Base-by-base conservation (phyloP, 805 yeast genomes). In the Teunomyces tritomae region DNA sequence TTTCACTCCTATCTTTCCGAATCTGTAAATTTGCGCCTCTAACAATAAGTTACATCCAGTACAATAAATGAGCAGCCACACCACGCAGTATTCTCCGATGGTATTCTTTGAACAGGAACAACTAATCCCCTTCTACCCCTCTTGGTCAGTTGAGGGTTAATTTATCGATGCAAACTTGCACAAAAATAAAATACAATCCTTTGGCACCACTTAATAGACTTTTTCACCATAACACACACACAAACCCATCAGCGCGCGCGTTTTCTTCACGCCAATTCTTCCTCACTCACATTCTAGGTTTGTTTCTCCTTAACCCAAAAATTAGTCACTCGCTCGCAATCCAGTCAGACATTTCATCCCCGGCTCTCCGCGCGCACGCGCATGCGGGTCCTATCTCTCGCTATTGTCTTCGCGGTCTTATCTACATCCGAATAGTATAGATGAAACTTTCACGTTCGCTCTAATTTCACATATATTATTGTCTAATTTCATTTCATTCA, bases 1-100 rank as follows among this genome's bases (percentile, higher is more conserved):
- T n/a, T 26, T 26, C 40, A n/a, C 40, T 37, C 40, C 40, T 37
- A 37, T 37, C 40, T 37, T 37, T 37, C 40, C 40, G n/a, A 37
- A 37, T 24, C 29, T 11, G 29, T 24, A 37, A 20, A 10, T 20
- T 37, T 37, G 40, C 40, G 40, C 29, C 29, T 37, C 40, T 20
- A 24, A 20, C 29, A 29, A 13, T 11, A 37, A 26, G 40, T 29
- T 29, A n/a, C 40, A 4, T 10, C n/a, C 39, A 20, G 24, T 20
- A 35, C 40, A 37, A 24, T n/a, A 37, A 13, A 37, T 20, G 39
- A 6, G n/a, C 29, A 37, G 40, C 40, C 40, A 37, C 40, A 37
- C 16, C 16, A 3, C 9, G 33, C 24, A 20, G 2, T 9, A 32
- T 13, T 13, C 34, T 13, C 33, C 17, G 34, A 32, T 32, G 10